Evolutionary conservation across 768 basidiomycete genomes (phyloP).

Genomic region (Lactarius hatsudake): DNA sequence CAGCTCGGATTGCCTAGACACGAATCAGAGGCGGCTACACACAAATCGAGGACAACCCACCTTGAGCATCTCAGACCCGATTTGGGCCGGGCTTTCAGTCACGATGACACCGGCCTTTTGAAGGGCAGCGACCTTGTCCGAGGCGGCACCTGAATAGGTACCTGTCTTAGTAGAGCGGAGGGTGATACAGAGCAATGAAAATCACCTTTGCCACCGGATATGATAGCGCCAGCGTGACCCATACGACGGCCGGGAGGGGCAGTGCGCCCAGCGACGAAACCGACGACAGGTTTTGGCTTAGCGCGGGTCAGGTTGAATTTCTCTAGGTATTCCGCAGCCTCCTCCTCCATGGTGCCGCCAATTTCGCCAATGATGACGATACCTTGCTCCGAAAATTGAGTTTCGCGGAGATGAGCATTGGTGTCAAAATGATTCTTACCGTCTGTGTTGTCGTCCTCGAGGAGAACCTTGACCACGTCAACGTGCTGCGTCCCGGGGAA

Average conservation of each 20-base stretch:
- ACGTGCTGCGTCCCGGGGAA: conserved; percentile 96
- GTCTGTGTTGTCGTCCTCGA: conserved; percentile 91
- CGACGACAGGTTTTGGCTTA: conserved; percentile 92
- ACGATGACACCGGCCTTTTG: conserved; percentile 91
- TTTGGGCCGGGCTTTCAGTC: conserved; percentile 93
- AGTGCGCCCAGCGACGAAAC: conserved; percentile 96
- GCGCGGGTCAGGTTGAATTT: conserved; percentile 85
- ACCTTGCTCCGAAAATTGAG: conserved; percentile 44
- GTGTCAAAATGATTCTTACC: conserved; percentile 43
- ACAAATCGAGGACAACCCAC: conserved; percentile 39
- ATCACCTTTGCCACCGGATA: conserved; percentile 92
- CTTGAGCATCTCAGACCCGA: conserved; percentile 87
- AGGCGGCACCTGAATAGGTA: conserved; percentile 76
- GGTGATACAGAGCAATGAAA: not conserved
- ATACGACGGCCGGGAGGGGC: conserved; percentile 97
- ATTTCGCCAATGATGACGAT: conserved; percentile 99
- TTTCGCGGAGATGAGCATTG: not conserved
- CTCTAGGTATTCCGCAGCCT: conserved; percentile 94
- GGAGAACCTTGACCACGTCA: conserved; percentile 94
- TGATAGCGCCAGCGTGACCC: conserved; percentile 98
- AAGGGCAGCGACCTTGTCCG: conserved; percentile 89
- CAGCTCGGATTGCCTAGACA: conserved; percentile 71
- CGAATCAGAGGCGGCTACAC: conserved; percentile 18
- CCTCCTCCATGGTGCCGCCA: conserved; percentile 99
- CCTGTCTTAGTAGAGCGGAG: not conserved